Conservation (phyloP, 352 stramenopile species). For the Pythium vanterpoolii region DNA sequence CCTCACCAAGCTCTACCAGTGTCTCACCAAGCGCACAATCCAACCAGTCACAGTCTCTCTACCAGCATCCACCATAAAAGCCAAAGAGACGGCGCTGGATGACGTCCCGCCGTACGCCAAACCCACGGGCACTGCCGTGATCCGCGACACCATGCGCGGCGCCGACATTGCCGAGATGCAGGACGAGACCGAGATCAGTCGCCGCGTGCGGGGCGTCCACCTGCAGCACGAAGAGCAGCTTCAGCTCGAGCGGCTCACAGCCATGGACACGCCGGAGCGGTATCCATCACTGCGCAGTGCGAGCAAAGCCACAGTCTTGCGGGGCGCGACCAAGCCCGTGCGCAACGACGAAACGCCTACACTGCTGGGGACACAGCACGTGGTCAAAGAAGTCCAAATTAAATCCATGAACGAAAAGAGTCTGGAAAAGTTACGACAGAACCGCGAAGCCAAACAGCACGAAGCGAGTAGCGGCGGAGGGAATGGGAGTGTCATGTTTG, state of each 20-base stretch:
- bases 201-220: conserved; percentile 58
- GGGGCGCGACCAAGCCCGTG: conserved; percentile 61
- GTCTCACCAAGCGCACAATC: conserved; percentile 86
- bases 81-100: conserved; percentile 13
- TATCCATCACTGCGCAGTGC: conserved; percentile 63
- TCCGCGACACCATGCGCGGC: conserved; percentile 80
- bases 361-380: conserved; percentile 58
- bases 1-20: conserved; percentile 88
- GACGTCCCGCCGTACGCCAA: conserved; percentile 82
- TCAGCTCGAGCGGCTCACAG: conserved; percentile 72
- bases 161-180: conserved; percentile 66
- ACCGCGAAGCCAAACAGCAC: conserved; percentile 62
- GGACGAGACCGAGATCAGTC: conserved; percentile 67
- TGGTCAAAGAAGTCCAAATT: conserved; percentile 89
- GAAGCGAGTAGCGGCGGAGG: conserved; percentile 12
- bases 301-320: conserved; percentile 56
- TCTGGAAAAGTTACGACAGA: conserved; percentile 78
- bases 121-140: conserved; percentile 74
- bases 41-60: conserved; percentile 42
- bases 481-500: conserved; percentile 28
- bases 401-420: conserved; percentile 86
- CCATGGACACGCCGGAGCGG: conserved; percentile 43
- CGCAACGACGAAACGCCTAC: conserved; percentile 62
- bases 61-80: background rate
- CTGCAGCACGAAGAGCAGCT: conserved; percentile 76